Percentiles rank a stretch among this genome's conserved stretches.
phyloP scores from a whole-genome alignment of 306 rosid genomes.

The Luffa acutangula region DNA sequence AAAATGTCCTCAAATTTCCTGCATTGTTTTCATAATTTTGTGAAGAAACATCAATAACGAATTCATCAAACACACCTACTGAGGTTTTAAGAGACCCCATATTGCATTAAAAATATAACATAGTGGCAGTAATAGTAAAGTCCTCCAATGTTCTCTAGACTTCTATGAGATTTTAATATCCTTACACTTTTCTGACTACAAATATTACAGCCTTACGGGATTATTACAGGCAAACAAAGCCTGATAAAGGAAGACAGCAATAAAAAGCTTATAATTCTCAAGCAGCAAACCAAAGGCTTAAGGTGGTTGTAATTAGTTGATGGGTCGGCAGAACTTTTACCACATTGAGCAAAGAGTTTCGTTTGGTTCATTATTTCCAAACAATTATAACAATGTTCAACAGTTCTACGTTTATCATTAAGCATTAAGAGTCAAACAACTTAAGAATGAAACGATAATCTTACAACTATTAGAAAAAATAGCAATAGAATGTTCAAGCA shows the following conservation, averaged over 20 bases:
- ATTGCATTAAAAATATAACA: background rate
- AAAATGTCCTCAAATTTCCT: constrained; percentile 98
- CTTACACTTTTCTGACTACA: background rate
- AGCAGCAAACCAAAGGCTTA: background rate
- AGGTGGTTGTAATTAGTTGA: background rate
- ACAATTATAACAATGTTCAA: background rate
- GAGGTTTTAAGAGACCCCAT: background rate
- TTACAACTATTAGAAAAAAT: background rate
- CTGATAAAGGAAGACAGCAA: background rate
- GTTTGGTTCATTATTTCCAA: background rate
- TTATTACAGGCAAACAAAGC: background rate
- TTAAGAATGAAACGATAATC: background rate
- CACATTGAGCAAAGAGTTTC: background rate
- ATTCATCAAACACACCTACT: background rate
- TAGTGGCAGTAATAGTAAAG: background rate
- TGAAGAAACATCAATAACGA: constrained; percentile 1
- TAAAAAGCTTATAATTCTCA: background rate
- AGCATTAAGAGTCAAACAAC: background rate
- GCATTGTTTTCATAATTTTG: constrained; percentile 23
- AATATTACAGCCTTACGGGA: background rate
- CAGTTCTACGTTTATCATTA: background rate
- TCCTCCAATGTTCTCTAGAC: background rate
- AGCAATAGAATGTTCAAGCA: background rate
- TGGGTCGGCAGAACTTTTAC: background rate
- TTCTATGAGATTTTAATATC: background rate